Percentiles rank a stretch among this genome's conserved stretches.
These are phyloP conservation scores for Hanseniaspora thailandica DNA, from an alignment of 805 yeast genomes.

Conservation along the genomic window DNA sequence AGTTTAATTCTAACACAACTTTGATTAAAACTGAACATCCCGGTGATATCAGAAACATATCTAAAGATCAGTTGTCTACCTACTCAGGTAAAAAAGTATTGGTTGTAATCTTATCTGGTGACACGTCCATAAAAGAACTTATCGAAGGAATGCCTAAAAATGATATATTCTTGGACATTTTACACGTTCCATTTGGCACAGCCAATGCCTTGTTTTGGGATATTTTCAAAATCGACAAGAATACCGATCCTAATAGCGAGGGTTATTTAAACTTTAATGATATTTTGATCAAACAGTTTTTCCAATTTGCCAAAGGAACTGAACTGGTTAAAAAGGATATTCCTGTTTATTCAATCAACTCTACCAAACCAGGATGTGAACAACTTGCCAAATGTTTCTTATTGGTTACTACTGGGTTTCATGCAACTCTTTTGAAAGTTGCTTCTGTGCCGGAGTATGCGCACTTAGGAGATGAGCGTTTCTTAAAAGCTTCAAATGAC, in stretches of 20 bases:
- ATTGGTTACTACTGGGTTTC: conserved; percentile 10
- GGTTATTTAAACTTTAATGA: not conserved
- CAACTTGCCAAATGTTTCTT: not conserved
- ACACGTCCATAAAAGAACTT: conserved; percentile 6
- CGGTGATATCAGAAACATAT: not conserved
- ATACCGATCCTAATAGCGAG: not conserved
- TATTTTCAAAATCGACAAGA: not conserved
- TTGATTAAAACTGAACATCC: not conserved
- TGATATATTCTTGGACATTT: not conserved
- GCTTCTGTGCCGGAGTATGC: conserved; percentile 10
- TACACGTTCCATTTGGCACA: conserved; percentile 10
- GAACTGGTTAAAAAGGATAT: not conserved
- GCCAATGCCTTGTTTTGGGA: conserved; percentile 12
- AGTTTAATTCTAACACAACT: not conserved
- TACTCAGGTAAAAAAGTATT: not conserved
- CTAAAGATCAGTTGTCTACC: not conserved
- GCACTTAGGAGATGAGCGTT: conserved; percentile 9
- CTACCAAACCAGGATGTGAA: not conserved
- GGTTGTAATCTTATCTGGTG: conserved; percentile 9
- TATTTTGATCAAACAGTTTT: not conserved
- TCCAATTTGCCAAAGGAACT: not conserved
- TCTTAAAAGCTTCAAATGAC: conserved; percentile 3
- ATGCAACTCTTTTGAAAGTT: conserved; percentile 8
- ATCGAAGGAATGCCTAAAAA: not conserved
- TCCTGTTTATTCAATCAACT: not conserved